Evolutionary conservation across 768 basidiomycete species (phyloP).

Genomic region (Kwoniella dendrophila): DNA sequence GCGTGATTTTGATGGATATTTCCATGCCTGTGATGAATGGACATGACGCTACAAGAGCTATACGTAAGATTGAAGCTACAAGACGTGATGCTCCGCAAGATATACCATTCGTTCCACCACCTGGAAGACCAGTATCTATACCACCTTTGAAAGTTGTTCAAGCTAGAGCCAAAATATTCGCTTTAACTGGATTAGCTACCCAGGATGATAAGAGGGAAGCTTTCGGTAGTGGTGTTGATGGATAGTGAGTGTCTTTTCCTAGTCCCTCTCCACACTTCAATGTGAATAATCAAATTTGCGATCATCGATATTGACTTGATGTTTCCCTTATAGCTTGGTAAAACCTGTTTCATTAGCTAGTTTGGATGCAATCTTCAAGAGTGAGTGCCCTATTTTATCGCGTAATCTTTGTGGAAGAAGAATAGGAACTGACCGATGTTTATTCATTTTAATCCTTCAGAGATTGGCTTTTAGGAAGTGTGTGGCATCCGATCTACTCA

Average conservation of each 20-base stretch:
- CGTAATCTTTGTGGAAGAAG: no score
- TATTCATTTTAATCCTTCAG: conserved; percentile 7
- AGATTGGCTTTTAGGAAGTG: conserved; percentile 37
- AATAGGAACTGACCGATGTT: no score
- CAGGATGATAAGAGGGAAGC: conserved; percentile 87
- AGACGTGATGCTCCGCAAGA: conserved; percentile 44
- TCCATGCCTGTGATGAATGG: conserved; percentile 95
- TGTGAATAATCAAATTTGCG: neutral
- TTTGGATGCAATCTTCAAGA: conserved; percentile 62
- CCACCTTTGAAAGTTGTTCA: conserved; percentile 40
- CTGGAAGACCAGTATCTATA: conserved; percentile 26
- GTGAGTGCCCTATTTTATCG: conserved; percentile 36
- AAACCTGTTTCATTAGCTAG: conserved; percentile 96
- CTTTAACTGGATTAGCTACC: conserved; percentile 90
- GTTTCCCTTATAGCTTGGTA: conserved; percentile 61
- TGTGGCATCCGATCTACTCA: neutral
- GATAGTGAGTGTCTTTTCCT: conserved; percentile 70
- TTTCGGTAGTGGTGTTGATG: conserved; percentile 90
- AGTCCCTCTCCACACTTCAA: neutral
- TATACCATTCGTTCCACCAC: conserved; percentile 17
- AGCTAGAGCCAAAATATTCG: conserved; percentile 64
- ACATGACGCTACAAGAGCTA: conserved; percentile 78
- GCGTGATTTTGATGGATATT: conserved; percentile 82
- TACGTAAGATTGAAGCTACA: conserved; percentile 70
- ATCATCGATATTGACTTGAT: conserved; percentile 2